These are phyloP conservation scores for Fistulinella staudtii DNA, from an alignment of 1,284 basidiomycete species.

Conservation along the genomic window DNA sequence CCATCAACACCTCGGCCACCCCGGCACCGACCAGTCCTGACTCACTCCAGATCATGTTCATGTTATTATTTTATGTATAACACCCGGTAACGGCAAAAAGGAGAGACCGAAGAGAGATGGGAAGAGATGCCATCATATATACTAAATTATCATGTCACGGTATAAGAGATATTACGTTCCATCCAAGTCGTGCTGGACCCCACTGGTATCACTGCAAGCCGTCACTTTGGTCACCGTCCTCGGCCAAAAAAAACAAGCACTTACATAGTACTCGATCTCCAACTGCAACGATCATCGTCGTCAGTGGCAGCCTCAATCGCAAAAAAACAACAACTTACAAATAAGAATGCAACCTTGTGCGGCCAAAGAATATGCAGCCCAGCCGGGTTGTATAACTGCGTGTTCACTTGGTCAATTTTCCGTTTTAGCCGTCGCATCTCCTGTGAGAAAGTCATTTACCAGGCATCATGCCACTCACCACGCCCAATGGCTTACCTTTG, in stretches of 20 bases:
- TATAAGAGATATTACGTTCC: conserved; percentile 10
- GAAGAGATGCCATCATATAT: conserved; percentile 11
- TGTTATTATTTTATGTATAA: background rate
- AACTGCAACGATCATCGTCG: conserved; percentile 39
- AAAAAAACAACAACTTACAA: conserved; percentile 51
- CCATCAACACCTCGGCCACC: too few relatives aligned
- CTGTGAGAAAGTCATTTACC: conserved; percentile 37
- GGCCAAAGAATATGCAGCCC: conserved; percentile 84
- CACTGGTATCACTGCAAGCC: too few relatives aligned
- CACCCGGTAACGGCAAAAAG: background rate
- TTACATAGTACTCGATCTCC: conserved; percentile 76
- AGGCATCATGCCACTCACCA: background rate
- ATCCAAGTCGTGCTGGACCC: too few relatives aligned
- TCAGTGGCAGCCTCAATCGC: too few relatives aligned
- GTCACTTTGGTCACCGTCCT: too few relatives aligned
- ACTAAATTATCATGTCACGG: conserved; percentile 12
- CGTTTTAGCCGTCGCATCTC: conserved; percentile 68
- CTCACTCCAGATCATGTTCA: background rate
- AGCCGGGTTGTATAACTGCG: conserved; percentile 67
- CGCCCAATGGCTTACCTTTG: conserved; percentile 51
- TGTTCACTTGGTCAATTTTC: conserved; percentile 64
- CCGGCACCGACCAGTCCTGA: too few relatives aligned
- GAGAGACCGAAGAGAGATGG: background rate
- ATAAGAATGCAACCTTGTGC: conserved; percentile 73
- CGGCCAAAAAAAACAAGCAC: conserved; percentile 10